These are phyloP conservation scores for Acacia concinna DNA, from an alignment of 331 rosid species.

Conservation along the genomic window DNA sequence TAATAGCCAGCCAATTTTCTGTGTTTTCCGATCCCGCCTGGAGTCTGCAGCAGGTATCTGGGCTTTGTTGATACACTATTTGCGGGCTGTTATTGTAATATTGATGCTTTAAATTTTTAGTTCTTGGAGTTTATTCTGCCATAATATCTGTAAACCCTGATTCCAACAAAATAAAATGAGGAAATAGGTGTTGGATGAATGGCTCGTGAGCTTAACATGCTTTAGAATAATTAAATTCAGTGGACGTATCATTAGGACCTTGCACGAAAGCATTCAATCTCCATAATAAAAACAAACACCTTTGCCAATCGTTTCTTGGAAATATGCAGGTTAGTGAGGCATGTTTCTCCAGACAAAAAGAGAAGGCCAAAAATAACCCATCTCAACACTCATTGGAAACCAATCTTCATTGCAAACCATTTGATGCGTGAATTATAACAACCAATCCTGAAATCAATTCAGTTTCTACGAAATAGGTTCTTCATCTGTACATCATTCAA, in stretches of 20 bases:
- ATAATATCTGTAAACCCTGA: slow-evolving; percentile 67
- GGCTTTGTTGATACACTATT: background rate
- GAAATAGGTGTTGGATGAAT: slow-evolving; percentile 69
- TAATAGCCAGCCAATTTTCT: background rate
- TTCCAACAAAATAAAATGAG: slow-evolving; percentile 68
- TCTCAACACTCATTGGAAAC: slow-evolving; percentile 37
- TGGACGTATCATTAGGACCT: slow-evolving; percentile 84
- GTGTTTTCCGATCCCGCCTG: slow-evolving; percentile 14
- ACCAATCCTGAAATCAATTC: slow-evolving; percentile 23
- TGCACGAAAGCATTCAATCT: slow-evolving; percentile 92
- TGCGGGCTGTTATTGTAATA: background rate
- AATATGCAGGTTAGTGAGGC: slow-evolving; percentile 59
- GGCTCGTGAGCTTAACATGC: slow-evolving; percentile 65
- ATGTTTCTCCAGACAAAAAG: slow-evolving; percentile 38
- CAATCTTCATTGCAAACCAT: slow-evolving; percentile 34
- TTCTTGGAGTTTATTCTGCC: background rate
- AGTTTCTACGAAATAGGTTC: slow-evolving; percentile 48
- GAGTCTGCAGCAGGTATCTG: background rate
- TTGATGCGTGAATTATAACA: slow-evolving; percentile 4
- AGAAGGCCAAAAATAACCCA: slow-evolving; percentile 8
- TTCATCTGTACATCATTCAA: slow-evolving; percentile 52
- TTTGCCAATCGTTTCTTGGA: slow-evolving; percentile 63
- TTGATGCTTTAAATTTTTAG: background rate
- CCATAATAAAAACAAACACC: slow-evolving; percentile 80
- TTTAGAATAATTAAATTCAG: slow-evolving; percentile 67